These are phyloP conservation scores for Panaeolus cyanescens DNA, from an alignment of 768 basidiomycete genomes.

Conservation along the genomic window DNA sequence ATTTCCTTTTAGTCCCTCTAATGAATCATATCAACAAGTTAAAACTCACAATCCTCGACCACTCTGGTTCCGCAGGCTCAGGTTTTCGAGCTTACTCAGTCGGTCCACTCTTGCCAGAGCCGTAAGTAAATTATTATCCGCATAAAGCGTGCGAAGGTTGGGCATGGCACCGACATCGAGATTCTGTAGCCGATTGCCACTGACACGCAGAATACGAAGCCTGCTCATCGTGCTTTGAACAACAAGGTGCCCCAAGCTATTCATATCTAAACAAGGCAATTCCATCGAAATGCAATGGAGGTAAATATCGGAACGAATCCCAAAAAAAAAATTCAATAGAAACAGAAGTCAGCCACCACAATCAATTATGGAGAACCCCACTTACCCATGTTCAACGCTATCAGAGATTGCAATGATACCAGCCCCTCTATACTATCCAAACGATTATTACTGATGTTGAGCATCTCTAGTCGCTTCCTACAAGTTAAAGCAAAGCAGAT, in stretches of 20 bases:
- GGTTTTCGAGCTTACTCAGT: slow-evolving; percentile 78
- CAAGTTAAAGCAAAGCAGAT: slow-evolving; percentile 16
- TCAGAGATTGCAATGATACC: slow-evolving; percentile 59
- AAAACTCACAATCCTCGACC: slow-evolving; percentile 71
- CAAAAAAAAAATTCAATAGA: slow-evolving; percentile 2
- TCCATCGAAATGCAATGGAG: slow-evolving; percentile 1
- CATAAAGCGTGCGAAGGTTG: slow-evolving; percentile 86
- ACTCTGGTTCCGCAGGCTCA: slow-evolving; percentile 89
- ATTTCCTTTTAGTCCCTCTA: slow-evolving; percentile 6
- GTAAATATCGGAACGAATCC: slow-evolving; percentile 1
- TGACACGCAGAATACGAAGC: slow-evolving; percentile 83
- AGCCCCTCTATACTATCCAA: slow-evolving; percentile 62
- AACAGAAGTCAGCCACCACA: slow-evolving; percentile 14
- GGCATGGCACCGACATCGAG: slow-evolving; percentile 66
- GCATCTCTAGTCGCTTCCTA: slow-evolving; percentile 72
- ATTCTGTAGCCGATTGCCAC: slow-evolving; percentile 73
- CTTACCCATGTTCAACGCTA: slow-evolving; percentile 84
- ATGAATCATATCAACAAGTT: slow-evolving; percentile 10
- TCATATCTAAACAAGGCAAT: slow-evolving; percentile 15
- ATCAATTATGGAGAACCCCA: slow-evolving; percentile 16
- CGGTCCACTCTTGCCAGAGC: slow-evolving; percentile 54
- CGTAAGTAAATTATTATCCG: slow-evolving; percentile 78
- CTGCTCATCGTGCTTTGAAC: slow-evolving; percentile 58
- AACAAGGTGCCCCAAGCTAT: slow-evolving; percentile 51
- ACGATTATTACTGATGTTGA: slow-evolving; percentile 81